phyloP scores from a whole-genome alignment of 495 filamentous ascomycete species.

The Penicillium dipodomyicola region DNA sequence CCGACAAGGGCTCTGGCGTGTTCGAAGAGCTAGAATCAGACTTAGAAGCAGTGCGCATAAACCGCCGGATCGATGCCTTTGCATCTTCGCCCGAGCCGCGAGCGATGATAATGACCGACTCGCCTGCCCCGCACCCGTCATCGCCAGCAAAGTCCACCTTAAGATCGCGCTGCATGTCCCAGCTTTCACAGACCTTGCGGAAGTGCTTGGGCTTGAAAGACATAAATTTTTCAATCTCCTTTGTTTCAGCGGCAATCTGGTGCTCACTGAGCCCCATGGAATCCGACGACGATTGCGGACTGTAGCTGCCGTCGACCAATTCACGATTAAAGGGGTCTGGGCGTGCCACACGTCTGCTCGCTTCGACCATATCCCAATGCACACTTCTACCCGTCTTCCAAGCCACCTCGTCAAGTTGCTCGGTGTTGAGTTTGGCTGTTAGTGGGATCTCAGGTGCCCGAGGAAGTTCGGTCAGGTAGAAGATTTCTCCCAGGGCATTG shows the following conservation, averaged over 20 bases:
- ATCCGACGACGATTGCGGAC: conserved; percentile 65
- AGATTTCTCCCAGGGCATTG: conserved; percentile 91
- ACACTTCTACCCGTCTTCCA: conserved; percentile 78
- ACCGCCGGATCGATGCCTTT: conserved; percentile 51
- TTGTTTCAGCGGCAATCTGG: conserved; percentile 70
- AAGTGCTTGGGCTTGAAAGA: conserved; percentile 74
- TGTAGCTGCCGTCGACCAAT: conserved; percentile 63
- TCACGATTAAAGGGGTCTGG: conserved; percentile 65
- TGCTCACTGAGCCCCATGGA: conserved; percentile 66
- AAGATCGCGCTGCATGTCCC: conserved; percentile 87
- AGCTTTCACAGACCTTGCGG: conserved; percentile 72
- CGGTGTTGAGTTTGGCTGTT: conserved; percentile 31
- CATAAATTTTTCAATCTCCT: conserved; percentile 76
- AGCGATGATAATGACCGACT: conserved; percentile 69
- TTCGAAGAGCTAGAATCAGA: conserved; percentile 17
- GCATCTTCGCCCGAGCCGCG: conserved; percentile 62
- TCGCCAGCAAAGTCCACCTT: conserved; percentile 87
- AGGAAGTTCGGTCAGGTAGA: conserved; percentile 72
- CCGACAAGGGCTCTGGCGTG: not conserved
- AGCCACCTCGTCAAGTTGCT: conserved; percentile 59
- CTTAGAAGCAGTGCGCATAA: conserved; percentile 30
- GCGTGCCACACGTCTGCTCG: conserved; percentile 66
- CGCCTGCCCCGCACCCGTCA: conserved; percentile 69
- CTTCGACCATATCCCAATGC: conserved; percentile 76
- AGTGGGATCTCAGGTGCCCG: conserved; percentile 32